Evolutionary conservation across 768 basidiomycete genomes (phyloP).

Genomic region (Rhodotorula graminis): DNA sequence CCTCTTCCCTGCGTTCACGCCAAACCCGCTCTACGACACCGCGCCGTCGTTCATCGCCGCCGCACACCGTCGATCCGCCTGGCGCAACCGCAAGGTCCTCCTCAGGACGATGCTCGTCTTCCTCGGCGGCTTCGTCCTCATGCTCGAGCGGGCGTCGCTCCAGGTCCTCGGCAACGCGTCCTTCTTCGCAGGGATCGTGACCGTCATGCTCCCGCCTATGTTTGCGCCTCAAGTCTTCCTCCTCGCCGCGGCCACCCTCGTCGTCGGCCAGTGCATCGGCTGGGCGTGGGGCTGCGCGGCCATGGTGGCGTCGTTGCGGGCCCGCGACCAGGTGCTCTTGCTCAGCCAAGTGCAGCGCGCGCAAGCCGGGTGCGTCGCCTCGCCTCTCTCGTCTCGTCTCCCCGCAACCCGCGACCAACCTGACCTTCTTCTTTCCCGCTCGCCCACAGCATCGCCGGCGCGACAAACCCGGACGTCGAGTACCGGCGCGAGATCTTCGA

Average conservation of each 20-base stretch:
- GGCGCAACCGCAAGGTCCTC: slow-evolving; percentile 18
- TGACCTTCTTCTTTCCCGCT: background rate
- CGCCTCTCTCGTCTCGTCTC: background rate
- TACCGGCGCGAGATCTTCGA: slow-evolving; percentile 49
- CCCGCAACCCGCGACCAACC: too few relatives aligned
- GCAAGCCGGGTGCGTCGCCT: slow-evolving; percentile 36
- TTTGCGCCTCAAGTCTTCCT: slow-evolving; percentile 27
- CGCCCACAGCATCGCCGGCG: slow-evolving; percentile 31
- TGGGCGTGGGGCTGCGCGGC: slow-evolving; percentile 59
- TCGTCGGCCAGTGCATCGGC: slow-evolving; percentile 46
- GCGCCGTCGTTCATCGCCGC: slow-evolving; percentile 1
- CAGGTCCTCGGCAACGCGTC: slow-evolving; percentile 4
- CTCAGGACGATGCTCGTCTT: slow-evolving; percentile 13
- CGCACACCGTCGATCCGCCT: background rate
- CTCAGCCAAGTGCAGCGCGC: slow-evolving; percentile 36
- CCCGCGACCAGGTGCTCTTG: slow-evolving; percentile 44
- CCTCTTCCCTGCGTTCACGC: slow-evolving; percentile 8
- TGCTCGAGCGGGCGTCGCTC: background rate
- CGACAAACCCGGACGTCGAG: slow-evolving; percentile 44
- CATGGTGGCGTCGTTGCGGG: slow-evolving; percentile 54
- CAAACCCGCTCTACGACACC: background rate
- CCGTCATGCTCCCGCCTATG: slow-evolving; percentile 30
- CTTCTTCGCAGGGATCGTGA: slow-evolving; percentile 24
- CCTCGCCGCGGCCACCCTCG: slow-evolving; percentile 10
- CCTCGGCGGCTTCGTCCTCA: slow-evolving; percentile 15